Conservation (phyloP, 208 protist genomes). For the Novymonas esmeraldas region DNA sequence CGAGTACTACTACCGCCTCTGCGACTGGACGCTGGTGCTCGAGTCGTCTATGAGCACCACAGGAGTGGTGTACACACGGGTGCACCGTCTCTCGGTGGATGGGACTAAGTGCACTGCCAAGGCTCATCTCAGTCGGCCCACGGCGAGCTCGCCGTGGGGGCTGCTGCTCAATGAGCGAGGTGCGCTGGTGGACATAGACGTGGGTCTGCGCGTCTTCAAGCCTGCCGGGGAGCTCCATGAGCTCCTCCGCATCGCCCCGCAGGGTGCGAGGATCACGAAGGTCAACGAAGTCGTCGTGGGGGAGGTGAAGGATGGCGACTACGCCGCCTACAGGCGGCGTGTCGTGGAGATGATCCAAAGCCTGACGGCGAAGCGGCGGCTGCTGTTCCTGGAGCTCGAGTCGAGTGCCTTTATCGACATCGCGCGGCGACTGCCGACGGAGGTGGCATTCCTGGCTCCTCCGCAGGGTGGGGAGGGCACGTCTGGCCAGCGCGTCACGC, state of each 20-base stretch:
- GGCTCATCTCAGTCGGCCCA: conserved; percentile 48
- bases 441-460: conserved; percentile 48
- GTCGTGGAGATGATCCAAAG: conserved; percentile 26
- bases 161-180: conserved; percentile 74
- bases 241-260: conserved; percentile 37
- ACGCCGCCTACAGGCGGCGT: conserved; percentile 13
- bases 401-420: conserved; percentile 35
- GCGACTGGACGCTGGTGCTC: conserved; percentile 57
- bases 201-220: conserved; percentile 48
- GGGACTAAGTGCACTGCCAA: conserved; percentile 27
- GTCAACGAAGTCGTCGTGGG: conserved; percentile 45
- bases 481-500: conserved; percentile 52
- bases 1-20: conserved; percentile 73
- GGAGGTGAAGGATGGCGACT: conserved; percentile 4
- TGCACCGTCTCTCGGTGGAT: conserved; percentile 39
- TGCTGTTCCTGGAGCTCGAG: conserved; percentile 41
- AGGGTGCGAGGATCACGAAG: conserved; percentile 45
- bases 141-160: conserved; percentile 51
- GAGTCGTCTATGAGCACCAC: conserved; percentile 35
- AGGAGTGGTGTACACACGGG: conserved; percentile 43
- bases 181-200: conserved; percentile 63
- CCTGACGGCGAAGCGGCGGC: conserved; percentile 27
- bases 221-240: conserved; percentile 54
- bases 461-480: conserved; percentile 58
- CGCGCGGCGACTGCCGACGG: conserved; percentile 28